A percentile compares a stretch with the other conserved stretches of the same genome.
Conservation (phyloP, 2,329 filamentous ascomycete species). For the Cercospora beticola region DNA sequence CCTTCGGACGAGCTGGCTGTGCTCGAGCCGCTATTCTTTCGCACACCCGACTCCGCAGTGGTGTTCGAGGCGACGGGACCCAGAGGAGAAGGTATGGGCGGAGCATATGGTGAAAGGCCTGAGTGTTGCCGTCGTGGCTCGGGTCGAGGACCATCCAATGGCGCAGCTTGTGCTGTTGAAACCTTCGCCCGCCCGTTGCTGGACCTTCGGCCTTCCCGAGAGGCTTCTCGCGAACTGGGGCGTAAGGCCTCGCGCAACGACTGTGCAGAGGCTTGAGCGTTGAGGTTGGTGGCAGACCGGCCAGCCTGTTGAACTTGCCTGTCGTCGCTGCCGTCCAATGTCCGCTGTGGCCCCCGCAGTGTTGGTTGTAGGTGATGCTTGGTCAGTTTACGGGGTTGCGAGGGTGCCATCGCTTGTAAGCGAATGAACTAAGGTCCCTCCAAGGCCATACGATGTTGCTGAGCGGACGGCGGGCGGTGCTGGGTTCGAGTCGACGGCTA, state of each 20-base stretch:
- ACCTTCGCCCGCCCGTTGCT: background rate
- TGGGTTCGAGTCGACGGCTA: background rate
- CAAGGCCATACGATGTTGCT: constrained; percentile 25
- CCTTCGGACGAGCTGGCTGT: constrained; percentile 17
- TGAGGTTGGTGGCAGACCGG: constrained; percentile 34
- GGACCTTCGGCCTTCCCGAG: background rate
- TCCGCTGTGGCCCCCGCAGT: constrained; percentile 22
- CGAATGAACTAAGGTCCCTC: constrained; percentile 21
- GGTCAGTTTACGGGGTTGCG: constrained; percentile 16
- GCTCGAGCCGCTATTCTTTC: constrained; percentile 27
- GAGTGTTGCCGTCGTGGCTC: constrained; percentile 7
- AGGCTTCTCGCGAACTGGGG: constrained; percentile 20
- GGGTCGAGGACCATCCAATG: constrained; percentile 9
- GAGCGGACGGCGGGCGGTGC: constrained; percentile 3
- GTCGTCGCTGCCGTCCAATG: constrained; percentile 29
- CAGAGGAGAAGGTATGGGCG: constrained; percentile 23
- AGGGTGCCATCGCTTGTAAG: constrained; percentile 24
- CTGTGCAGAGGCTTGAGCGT: constrained; percentile 38
- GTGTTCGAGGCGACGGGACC: constrained; percentile 24
- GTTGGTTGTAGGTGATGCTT: constrained; percentile 24
- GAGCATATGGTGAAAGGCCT: constrained; percentile 21
- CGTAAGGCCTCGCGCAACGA: constrained; percentile 36
- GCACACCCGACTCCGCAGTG: constrained; percentile 15
- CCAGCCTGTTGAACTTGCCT: constrained; percentile 36
- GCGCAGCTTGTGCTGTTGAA: constrained; percentile 6